Evolutionary conservation across 169 alveolate genomes (phyloP).

Genomic region (Plasmodium yoelii): DNA sequence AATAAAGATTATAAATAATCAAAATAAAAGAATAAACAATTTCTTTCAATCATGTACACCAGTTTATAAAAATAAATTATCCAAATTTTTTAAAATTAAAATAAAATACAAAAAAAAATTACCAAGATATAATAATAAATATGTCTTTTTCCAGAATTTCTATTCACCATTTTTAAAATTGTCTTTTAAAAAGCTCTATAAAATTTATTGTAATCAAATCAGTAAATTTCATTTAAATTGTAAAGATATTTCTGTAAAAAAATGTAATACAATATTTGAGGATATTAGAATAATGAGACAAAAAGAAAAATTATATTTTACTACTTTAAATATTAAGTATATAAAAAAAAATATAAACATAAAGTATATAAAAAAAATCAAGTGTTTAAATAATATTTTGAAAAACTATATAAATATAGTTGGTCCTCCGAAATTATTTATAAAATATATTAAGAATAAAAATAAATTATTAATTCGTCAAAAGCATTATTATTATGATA

Average conservation of each 20-base stretch:
- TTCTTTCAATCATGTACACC: not conserved
- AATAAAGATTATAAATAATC: too few species aligned
- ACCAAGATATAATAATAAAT: too few species aligned
- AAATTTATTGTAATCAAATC: slow-evolving; percentile 6
- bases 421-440: slow-evolving; percentile 69
- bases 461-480: slow-evolving; percentile 46
- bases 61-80: not conserved
- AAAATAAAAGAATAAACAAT: slow-evolving; percentile 3
- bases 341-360: not conserved
- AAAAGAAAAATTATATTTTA: not conserved
- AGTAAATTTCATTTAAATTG: not conserved
- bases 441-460: slow-evolving; percentile 42
- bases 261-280: not conserved
- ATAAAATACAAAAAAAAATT: not conserved
- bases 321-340: not conserved
- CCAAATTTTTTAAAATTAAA: not conserved
- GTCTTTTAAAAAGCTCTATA: not conserved
- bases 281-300: not conserved
- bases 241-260: not conserved
- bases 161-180: slow-evolving; percentile 1
- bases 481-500: slow-evolving; percentile 65
- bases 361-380: not conserved
- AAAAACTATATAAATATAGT: slow-evolving; percentile 23
- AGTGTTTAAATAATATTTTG: slow-evolving; percentile 3
- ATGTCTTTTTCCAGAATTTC: too few species aligned